These are phyloP conservation scores for Ulmus americana DNA, from an alignment of 331 rosid species.

Conservation along the genomic window DNA sequence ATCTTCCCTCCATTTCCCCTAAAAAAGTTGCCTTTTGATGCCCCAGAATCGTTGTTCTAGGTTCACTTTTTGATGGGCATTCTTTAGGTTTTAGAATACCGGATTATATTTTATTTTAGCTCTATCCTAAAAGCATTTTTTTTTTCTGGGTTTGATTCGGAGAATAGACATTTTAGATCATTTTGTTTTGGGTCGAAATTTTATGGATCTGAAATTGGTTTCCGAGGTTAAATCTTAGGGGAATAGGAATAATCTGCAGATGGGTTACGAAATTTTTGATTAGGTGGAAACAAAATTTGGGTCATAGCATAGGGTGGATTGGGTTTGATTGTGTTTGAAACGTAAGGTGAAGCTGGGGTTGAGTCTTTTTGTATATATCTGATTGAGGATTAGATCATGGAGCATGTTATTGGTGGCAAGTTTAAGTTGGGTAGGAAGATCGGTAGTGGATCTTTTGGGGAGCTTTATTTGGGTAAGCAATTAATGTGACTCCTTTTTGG, in stretches of 20 bases:
- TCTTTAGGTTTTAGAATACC: constrained; percentile 26
- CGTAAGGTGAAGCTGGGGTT: constrained; percentile 29
- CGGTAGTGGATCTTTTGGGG: constrained; percentile 96
- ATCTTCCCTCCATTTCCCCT: neutral
- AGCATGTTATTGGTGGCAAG: constrained; percentile 83
- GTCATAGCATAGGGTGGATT: constrained; percentile 19
- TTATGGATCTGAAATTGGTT: constrained; percentile 51
- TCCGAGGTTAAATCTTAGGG: constrained; percentile 15
- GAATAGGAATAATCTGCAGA: constrained; percentile 9
- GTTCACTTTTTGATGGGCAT: constrained; percentile 24
- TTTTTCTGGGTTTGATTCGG: constrained; percentile 14
- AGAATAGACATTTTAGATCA: constrained; percentile 29
- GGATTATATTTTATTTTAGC: constrained; percentile 23
- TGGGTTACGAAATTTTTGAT: constrained; percentile 27
- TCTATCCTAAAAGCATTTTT: constrained; percentile 3
- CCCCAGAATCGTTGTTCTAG: constrained; percentile 28
- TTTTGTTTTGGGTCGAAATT: constrained; percentile 17
- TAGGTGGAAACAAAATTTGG: constrained; percentile 7
- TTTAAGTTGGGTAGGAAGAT: constrained; percentile 95
- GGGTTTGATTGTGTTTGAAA: constrained; percentile 28
- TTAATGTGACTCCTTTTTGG: constrained; percentile 13
- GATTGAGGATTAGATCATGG: constrained; percentile 61
- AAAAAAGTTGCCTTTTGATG: constrained; percentile 23
- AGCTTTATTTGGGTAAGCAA: constrained; percentile 78
- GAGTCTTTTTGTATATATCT: constrained; percentile 14